phyloP scores from a whole-genome alignment of 768 basidiomycete species.

The Hygrophorus pudorinus region DNA sequence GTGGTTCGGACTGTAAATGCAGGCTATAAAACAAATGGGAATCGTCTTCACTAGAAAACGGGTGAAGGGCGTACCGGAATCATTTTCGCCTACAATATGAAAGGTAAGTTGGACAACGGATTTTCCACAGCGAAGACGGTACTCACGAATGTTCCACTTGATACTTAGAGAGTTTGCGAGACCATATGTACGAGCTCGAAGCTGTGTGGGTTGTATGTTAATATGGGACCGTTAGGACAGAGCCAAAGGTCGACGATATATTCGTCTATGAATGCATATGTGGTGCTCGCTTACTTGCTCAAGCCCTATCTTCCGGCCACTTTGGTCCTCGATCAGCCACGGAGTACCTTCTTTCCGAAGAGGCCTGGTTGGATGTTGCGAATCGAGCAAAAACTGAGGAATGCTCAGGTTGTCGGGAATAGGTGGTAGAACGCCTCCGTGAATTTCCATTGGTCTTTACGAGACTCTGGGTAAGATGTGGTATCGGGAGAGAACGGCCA shows the following conservation, averaged over 20 bases:
- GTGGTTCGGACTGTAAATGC: constrained; percentile 60
- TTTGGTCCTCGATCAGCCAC: constrained; percentile 51
- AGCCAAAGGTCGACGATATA: too few species aligned
- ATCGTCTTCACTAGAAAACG: neutral
- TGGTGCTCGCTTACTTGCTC: constrained; percentile 41
- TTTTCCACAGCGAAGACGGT: neutral
- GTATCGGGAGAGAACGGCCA: too few species aligned
- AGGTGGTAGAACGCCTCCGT: constrained; percentile 21
- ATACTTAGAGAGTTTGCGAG: constrained; percentile 37
- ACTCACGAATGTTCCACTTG: constrained; percentile 35
- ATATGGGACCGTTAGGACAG: too few species aligned
- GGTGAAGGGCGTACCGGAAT: constrained; percentile 34
- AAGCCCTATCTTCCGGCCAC: constrained; percentile 31
- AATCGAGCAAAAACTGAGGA: constrained; percentile 56
- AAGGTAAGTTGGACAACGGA: neutral
- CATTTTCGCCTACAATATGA: constrained; percentile 30
- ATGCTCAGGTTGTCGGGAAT: constrained; percentile 58
- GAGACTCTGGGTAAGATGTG: too few species aligned
- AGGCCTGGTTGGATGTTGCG: constrained; percentile 31
- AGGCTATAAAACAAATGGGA: constrained; percentile 27
- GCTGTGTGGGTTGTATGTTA: constrained; percentile 24
- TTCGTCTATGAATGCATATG: too few species aligned
- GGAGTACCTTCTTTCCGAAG: constrained; percentile 33
- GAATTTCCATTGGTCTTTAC: neutral
- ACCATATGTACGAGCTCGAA: constrained; percentile 35